Base-by-base conservation (phyloP, 1,284 basidiomycete species). In the Leccinum cinnamomeum region DNA sequence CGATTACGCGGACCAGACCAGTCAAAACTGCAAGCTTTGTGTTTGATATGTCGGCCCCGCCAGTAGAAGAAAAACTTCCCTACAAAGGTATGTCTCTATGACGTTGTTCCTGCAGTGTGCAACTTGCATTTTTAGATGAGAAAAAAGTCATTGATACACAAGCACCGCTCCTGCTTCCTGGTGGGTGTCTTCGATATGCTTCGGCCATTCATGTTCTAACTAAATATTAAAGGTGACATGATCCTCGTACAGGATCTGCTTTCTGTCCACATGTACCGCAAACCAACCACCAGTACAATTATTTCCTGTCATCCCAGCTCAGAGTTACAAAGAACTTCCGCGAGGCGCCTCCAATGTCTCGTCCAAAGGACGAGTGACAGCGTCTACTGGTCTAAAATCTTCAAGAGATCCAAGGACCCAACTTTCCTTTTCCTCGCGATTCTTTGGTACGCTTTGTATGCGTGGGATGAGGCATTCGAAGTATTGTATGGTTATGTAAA, bases 401-500 rank as follows among this genome's bases (percentile, higher is more conserved):
- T 84, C 60, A 62, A 72, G 35, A 73, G 67, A 20, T 79, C 80
- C 2, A 70, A 72, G 2, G 84, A 86, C 65, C 82, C 84, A 0
- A 85, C 83, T 0, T 83, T 86, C 62, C 66, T 84, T 2, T 75
- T 86, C 18, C 72, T 86, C 35, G 76, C 79, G 0, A 81, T 79
- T 61, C 73, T 86, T 44, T 86, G 85, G 84, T 82, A 85, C 64
- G 81, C 83, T 2, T 65, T 84, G 58, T 86, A 85, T 67, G 81
- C 80, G 7, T 86, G 84, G 83, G 85, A 86, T 60, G 79, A 86
- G 65, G 78, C 83, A 0, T 71, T 86, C 4, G 83, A 84, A 55
- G 72, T 74, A 41, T 66, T 86, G 18, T 83, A 82, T 65, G 57
- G 69, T 2, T 79, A 84, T 65, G 81, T 86, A 44, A 79, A 76